Evolutionary conservation across 192 early-diverging fungal genomes (phyloP).

Genomic region (Backusella parvicylindrica): DNA sequence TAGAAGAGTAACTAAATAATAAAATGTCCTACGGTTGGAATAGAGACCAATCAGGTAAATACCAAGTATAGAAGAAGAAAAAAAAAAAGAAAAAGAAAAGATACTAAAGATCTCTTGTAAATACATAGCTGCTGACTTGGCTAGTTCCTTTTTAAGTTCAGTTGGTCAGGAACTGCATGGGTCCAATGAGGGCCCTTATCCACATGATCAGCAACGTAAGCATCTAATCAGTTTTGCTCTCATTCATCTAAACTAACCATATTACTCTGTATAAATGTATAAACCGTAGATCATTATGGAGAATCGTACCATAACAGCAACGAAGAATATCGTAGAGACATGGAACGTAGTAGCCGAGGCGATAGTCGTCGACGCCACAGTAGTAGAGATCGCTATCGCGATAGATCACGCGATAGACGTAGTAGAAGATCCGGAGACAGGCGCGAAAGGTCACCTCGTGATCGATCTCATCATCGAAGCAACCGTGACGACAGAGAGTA

Average conservation of each 20-base stretch:
- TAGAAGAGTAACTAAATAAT: no score
- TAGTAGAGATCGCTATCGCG: constrained; percentile 7
- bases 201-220: constrained; percentile 5
- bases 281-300: constrained; percentile 1
- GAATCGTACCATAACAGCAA: background rate
- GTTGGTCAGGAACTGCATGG: constrained; percentile 11
- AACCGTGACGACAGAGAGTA: constrained; percentile 17
- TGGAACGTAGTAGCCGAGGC: background rate
- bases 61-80: background rate
- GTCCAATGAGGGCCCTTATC: background rate
- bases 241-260: background rate
- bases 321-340: constrained; percentile 21
- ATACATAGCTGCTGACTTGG: constrained; percentile 2
- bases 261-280: background rate
- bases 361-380: background rate
- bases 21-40: constrained; percentile 12
- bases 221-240: background rate
- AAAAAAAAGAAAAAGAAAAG: background rate
- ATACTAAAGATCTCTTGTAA: background rate
- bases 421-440: constrained; percentile 10
- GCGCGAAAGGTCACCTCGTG: background rate
- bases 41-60: constrained; percentile 10
- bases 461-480: background rate
- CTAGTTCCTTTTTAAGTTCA: constrained; percentile 13
- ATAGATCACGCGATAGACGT: background rate